These are phyloP conservation scores for Malus hybrid DNA, from an alignment of 331 rosid genomes.

Conservation along the genomic window DNA sequence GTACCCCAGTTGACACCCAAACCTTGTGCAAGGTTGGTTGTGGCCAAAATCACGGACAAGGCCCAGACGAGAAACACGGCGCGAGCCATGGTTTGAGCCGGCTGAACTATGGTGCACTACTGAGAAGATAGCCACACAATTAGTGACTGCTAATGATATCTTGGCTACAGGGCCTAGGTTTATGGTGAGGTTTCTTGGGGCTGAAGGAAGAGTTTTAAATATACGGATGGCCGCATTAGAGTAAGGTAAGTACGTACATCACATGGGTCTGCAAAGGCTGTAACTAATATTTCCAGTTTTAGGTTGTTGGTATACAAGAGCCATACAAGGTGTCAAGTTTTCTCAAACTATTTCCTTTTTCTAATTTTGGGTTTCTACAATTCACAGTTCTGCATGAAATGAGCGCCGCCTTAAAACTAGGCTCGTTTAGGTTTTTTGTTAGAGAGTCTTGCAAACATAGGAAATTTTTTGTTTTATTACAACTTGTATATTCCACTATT, in stretches of 20 bases:
- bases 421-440: background rate
- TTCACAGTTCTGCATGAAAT: background rate
- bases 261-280: background rate
- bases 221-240: background rate
- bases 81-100: slow-evolving; percentile 23
- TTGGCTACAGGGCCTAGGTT: background rate
- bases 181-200: background rate
- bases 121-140: background rate
- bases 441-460: background rate
- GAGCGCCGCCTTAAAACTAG: background rate
- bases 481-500: no score
- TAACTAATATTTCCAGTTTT: no score
- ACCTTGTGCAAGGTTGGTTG: slow-evolving; percentile 11
- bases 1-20: slow-evolving; percentile 71
- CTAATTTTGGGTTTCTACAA: background rate
- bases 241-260: background rate
- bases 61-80: slow-evolving; percentile 15
- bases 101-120: background rate
- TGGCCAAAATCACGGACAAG: slow-evolving; percentile 14
- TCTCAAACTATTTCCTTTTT: background rate
- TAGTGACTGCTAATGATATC: background rate
- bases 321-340: background rate
- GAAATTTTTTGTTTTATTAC: no score
- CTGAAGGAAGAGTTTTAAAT: background rate
- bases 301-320: no score